A percentile compares a stretch with the other conserved stretches of the same genome.
These are phyloP conservation scores for Paecilomyces sp. DNA, from an alignment of 2,329 filamentous ascomycete genomes.

Conservation along the genomic window DNA sequence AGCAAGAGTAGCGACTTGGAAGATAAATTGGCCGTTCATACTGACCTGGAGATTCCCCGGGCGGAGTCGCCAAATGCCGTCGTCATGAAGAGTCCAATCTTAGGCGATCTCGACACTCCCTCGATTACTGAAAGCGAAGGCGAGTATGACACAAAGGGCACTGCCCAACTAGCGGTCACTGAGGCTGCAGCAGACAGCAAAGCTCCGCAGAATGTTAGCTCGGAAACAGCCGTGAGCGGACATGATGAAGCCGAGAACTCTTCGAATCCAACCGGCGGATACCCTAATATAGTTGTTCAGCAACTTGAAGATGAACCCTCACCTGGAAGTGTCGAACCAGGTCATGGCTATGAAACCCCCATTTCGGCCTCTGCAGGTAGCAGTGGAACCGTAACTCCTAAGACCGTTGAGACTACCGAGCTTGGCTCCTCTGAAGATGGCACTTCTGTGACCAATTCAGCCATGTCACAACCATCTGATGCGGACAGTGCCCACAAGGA, in stretches of 20 bases:
- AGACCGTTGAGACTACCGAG: background rate
- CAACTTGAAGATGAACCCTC: background rate
- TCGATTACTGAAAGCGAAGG: conserved; percentile 1
- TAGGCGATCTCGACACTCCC: conserved; percentile 2
- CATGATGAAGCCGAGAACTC: background rate
- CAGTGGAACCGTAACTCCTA: background rate
- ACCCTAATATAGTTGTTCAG: background rate
- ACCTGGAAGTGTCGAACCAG: background rate
- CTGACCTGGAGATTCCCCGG: conserved; percentile 5
- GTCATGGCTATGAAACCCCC: background rate
- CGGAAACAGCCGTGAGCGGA: background rate
- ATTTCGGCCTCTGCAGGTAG: background rate
- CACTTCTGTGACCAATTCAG: background rate
- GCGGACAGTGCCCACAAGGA: background rate
- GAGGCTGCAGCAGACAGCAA: background rate
- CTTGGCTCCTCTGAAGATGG: background rate
- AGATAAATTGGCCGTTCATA: background rate
- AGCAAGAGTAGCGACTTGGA: background rate
- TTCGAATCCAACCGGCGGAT: background rate
- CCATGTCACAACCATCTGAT: background rate
- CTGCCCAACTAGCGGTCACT: background rate
- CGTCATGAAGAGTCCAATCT: conserved; percentile 5
- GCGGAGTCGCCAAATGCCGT: conserved; percentile 6
- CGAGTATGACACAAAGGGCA: background rate
- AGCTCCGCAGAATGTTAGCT: background rate